Conservation (phyloP, 306 rosid genomes). For the Gynostemma pentaphyllum region DNA sequence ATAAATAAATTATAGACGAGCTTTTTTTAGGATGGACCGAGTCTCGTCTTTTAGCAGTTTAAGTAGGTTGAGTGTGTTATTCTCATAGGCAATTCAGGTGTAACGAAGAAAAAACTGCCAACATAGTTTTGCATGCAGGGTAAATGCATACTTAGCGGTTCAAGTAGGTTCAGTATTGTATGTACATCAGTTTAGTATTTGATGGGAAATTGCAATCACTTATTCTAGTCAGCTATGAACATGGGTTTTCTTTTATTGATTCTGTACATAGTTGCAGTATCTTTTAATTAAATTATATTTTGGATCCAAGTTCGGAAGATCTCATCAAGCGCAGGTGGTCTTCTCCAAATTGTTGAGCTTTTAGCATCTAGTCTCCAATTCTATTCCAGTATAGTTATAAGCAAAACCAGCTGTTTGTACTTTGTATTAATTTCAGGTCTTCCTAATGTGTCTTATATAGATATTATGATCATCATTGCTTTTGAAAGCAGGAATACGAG, state of each 20-base stretch:
- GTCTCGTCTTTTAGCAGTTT: background rate
- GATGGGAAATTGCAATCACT: too few relatives aligned
- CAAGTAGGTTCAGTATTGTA: too few relatives aligned
- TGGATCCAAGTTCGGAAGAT: background rate
- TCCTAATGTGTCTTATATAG: background rate
- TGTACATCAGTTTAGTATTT: too few relatives aligned
- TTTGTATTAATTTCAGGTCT: constrained; percentile 8
- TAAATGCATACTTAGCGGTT: too few relatives aligned
- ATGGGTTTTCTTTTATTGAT: too few relatives aligned
- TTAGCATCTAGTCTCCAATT: background rate
- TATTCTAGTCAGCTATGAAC: too few relatives aligned
- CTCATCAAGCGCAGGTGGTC: background rate
- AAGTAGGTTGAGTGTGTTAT: background rate
- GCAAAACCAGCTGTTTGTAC: constrained; percentile 2
- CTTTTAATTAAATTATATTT: background rate
- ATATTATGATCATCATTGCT: background rate
- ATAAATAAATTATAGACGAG: too few relatives aligned
- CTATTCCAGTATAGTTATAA: background rate
- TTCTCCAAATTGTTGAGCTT: background rate
- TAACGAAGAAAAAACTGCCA: background rate
- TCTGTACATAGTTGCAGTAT: too few relatives aligned
- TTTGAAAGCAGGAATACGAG: background rate
- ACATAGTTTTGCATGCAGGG: too few relatives aligned
- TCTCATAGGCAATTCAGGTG: background rate
- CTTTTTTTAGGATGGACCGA: background rate